These are phyloP conservation scores for Pelargonium cotyledonis DNA, from an alignment of 441 rosid species.

Conservation along the genomic window DNA sequence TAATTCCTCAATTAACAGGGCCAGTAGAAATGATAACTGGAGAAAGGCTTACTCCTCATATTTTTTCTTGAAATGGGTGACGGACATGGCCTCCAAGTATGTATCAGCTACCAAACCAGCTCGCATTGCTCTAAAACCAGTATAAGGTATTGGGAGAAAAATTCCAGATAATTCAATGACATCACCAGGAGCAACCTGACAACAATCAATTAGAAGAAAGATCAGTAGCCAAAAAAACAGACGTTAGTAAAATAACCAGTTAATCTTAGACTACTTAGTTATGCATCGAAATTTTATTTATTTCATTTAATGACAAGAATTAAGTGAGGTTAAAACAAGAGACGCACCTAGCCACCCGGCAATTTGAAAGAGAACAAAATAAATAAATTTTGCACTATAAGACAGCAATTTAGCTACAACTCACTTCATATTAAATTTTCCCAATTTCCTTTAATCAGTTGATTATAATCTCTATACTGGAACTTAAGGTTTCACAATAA, in stretches of 20 bases:
- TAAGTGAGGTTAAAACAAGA: too few relatives aligned
- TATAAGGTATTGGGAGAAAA: slow-evolving; percentile 94
- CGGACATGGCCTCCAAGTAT: slow-evolving; percentile 87
- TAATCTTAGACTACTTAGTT: too few relatives aligned
- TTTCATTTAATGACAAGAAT: too few relatives aligned
- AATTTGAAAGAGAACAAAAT: not conserved
- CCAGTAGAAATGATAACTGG: not conserved
- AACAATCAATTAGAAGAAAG: slow-evolving; percentile 3
- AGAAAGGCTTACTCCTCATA: slow-evolving; percentile 79
- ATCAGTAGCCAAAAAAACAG: not conserved
- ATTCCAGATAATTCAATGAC: slow-evolving; percentile 95
- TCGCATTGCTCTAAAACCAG: slow-evolving; percentile 90
- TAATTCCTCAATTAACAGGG: not conserved
- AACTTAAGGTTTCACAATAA: not conserved
- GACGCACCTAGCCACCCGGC: not conserved
- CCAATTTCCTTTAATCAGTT: not conserved
- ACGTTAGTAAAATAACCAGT: not conserved
- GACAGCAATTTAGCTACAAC: not conserved
- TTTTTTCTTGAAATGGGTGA: slow-evolving; percentile 90
- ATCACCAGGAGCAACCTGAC: slow-evolving; percentile 90
- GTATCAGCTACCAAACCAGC: slow-evolving; percentile 99
- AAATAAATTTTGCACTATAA: not conserved
- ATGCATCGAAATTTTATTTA: too few relatives aligned
- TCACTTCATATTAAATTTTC: not conserved
- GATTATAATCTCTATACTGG: not conserved